Evolutionary conservation across 169 alveolate genomes (phyloP), one percentile per base, ranked within the genome.

Genomic region (Babesia microti): DNA sequence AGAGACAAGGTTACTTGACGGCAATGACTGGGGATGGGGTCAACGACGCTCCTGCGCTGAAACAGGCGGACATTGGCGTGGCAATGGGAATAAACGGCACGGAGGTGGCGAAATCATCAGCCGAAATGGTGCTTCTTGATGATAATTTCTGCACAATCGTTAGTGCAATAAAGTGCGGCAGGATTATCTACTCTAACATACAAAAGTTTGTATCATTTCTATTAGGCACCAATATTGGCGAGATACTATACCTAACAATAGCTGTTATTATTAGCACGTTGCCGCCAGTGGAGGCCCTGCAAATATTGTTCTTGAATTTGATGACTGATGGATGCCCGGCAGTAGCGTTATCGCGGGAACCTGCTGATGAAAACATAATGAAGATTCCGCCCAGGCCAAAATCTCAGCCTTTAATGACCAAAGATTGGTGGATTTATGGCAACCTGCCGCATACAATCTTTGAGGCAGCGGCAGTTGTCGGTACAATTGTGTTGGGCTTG

Each of bases 51-150:
- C 92, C 94, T 7, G 94, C 96, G 19, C 70, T 85, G n/a, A 79
- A 83, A 59, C 63, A 72, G 51, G 72, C 68, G 35, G 94, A 91
- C 69, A 92, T 91, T 1, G 97, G 97, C 19, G 85, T 91, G 49
- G 91, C 96, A 33, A 91, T 91, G 97, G 94, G 95, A 27, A 87
- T 87, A 24, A 85, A 91, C 47, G 91, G 96, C 36, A 85, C 97
- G 19, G 91, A 83, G 45, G 87, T 83, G 44, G 89, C 89, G 18
- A 81, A 78, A 49, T 84, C 84, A 19, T 88, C 89, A 1, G 43
- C 85, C 6, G 88, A 83, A 52, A 72, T 81, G 67, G 85, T 84
- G 14, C 73, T 84, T 44, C 60, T 81, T 34, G 89, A 84, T 56
- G 88, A 84, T 55, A 79, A 87, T 40, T 88, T 88, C 76, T 76